These are phyloP conservation scores for Puccinia sorghi DNA, from an alignment of 1,284 basidiomycete genomes.

Conservation along the genomic window DNA sequence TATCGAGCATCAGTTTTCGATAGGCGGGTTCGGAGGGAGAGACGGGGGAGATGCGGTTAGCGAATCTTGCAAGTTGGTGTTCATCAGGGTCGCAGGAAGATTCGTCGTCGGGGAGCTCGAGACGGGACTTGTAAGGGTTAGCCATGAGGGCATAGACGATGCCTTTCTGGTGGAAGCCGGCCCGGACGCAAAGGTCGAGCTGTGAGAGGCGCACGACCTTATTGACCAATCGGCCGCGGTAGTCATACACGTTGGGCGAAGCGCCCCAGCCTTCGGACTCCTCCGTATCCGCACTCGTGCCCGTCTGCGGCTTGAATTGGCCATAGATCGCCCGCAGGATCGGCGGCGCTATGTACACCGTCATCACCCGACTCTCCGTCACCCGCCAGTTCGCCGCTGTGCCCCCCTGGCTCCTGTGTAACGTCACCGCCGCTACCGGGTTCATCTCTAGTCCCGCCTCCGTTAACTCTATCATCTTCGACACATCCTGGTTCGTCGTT, in stretches of 20 bases:
- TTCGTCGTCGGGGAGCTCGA: background rate
- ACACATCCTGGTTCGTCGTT: background rate
- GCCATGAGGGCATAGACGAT: slow-evolving; percentile 9
- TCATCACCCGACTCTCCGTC: slow-evolving; percentile 14
- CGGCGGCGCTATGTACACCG: slow-evolving; percentile 24
- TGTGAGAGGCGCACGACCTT: background rate
- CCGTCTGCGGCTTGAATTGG: background rate
- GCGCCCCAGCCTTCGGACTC: background rate
- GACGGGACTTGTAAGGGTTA: background rate
- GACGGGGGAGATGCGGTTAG: background rate
- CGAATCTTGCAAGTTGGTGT: background rate
- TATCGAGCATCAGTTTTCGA: background rate
- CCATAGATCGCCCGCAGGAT: slow-evolving; percentile 8
- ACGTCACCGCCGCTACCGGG: background rate
- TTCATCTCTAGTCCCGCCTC: background rate
- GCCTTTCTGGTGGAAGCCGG: background rate
- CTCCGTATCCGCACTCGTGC: background rate
- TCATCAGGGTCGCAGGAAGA: background rate
- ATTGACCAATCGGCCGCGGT: background rate
- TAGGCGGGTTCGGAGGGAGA: background rate
- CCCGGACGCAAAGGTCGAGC: background rate
- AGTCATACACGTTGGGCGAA: background rate
- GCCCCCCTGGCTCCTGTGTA: slow-evolving; percentile 8
- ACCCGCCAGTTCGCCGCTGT: background rate
- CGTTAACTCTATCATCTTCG: background rate